Evolutionary conservation across 805 yeast species (phyloP).

Genomic region (Kazachstania viticola): DNA sequence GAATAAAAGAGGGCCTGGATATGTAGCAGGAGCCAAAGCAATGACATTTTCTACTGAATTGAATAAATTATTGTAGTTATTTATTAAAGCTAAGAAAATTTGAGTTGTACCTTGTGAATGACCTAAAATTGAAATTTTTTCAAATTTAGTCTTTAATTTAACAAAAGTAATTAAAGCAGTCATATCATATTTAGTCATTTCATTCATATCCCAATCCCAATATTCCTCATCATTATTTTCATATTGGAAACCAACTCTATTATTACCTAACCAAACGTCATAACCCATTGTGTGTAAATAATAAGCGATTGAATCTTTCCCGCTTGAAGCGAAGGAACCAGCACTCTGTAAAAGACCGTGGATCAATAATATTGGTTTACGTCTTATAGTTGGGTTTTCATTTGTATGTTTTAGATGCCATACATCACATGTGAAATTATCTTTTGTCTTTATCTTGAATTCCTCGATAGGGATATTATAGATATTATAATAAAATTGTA

Average conservation of each 20-base stretch:
- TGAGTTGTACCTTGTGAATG: slow-evolving; percentile 95
- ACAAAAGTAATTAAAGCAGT: slow-evolving; percentile 62
- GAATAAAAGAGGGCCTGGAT: slow-evolving; percentile 66
- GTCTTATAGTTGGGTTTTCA: slow-evolving; percentile 9
- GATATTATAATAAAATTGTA: slow-evolving; percentile 56
- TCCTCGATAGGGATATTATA: slow-evolving; percentile 49
- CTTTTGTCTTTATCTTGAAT: slow-evolving; percentile 57
- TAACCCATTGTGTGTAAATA: slow-evolving; percentile 43
- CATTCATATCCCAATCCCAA: slow-evolving; percentile 91
- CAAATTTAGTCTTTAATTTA: slow-evolving; percentile 27
- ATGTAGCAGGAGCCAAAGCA: slow-evolving; percentile 84
- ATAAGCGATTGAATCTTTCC: slow-evolving; percentile 63
- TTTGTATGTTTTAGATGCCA: slow-evolving; percentile 32
- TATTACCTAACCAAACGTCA: slow-evolving; percentile 89
- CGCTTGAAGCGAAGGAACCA: slow-evolving; percentile 74
- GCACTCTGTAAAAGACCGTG: slow-evolving; percentile 87
- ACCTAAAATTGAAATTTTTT: slow-evolving; percentile 51
- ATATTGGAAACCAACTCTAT: slow-evolving; percentile 76
- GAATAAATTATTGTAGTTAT: slow-evolving; percentile 27
- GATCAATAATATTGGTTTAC: slow-evolving; percentile 59
- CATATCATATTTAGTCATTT: slow-evolving; percentile 69
- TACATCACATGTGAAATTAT: slow-evolving; percentile 60
- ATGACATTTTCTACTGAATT: slow-evolving; percentile 53
- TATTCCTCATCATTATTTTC: slow-evolving; percentile 30
- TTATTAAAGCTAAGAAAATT: slow-evolving; percentile 54